Percentiles rank a stretch among this genome's conserved stretches.
Evolutionary conservation across 257 asterid genomes (phyloP).

Genomic region (Solanum medicagineum): DNA sequence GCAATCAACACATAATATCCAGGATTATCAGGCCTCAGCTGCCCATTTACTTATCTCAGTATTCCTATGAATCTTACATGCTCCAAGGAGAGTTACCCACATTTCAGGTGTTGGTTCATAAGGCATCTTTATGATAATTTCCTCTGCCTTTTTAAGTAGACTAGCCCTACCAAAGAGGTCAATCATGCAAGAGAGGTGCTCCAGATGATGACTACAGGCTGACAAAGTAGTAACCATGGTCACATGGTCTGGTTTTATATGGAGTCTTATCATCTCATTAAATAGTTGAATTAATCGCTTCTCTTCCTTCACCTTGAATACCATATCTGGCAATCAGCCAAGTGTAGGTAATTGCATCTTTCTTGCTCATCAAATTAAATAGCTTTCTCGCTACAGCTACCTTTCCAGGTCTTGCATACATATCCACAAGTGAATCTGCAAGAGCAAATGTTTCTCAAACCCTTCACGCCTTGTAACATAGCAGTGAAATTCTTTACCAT

Average conservation of each 20-base stretch:
- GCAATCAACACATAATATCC: conserved; percentile 78
- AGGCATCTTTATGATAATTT: conserved; percentile 46
- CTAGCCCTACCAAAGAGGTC: conserved; percentile 90
- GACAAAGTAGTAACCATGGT: conserved; percentile 70
- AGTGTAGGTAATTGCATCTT: conserved; percentile 77
- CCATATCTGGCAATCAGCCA: conserved; percentile 79
- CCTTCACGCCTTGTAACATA: conserved; percentile 41
- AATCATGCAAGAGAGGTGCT: conserved; percentile 77
- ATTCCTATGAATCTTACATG: conserved; percentile 65
- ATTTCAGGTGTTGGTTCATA: conserved; percentile 51
- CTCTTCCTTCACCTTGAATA: conserved; percentile 57
- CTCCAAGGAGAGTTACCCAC: conserved; percentile 87
- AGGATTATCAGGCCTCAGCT: conserved; percentile 59
- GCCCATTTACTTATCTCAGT: conserved; percentile 80
- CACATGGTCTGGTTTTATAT: conserved; percentile 63
- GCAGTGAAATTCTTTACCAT: conserved; percentile 77
- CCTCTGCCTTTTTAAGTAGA: conserved; percentile 44
- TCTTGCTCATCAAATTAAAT: conserved; percentile 46
- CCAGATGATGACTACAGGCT: conserved; percentile 73
- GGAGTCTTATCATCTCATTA: conserved; percentile 47
- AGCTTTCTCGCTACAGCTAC: conserved; percentile 48
- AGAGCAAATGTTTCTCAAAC: conserved; percentile 30
- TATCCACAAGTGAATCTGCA: conserved; percentile 69
- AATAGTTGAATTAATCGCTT: conserved; percentile 37
- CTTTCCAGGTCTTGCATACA: conserved; percentile 77